Percentiles rank a stretch among this genome's conserved stretches.
phyloP scores from a whole-genome alignment of 305 asterid genomes.

The Fraxinus sp. region DNA sequence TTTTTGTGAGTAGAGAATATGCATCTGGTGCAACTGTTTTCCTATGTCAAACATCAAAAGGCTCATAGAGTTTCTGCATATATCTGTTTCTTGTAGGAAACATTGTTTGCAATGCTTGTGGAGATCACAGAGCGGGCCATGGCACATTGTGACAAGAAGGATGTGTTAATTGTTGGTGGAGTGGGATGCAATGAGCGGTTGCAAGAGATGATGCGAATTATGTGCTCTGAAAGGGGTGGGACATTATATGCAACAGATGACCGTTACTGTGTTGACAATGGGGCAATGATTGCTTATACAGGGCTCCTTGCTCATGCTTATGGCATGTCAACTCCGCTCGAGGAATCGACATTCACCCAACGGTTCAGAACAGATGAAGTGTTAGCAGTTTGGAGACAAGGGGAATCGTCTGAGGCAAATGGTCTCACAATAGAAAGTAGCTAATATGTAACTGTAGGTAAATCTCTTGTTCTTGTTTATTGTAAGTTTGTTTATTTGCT shows the following conservation, averaged over 20 bases:
- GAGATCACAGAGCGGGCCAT: constrained; percentile 97
- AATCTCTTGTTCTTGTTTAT: neutral
- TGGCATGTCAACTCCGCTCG: constrained; percentile 67
- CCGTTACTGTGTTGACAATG: constrained; percentile 89
- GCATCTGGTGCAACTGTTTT: neutral
- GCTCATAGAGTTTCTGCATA: constrained; percentile 5
- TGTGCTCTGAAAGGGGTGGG: constrained; percentile 96
- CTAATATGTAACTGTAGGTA: neutral
- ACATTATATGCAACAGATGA: constrained; percentile 85
- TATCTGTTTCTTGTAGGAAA: constrained; percentile 47
- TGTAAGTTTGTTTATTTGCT: constrained; percentile 7
- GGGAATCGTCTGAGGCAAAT: constrained; percentile 43
- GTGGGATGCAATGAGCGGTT: constrained; percentile 91
- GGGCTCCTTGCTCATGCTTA: constrained; percentile 84
- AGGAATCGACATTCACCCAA: constrained; percentile 91
- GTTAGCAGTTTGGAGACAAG: constrained; percentile 85
- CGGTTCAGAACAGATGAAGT: constrained; percentile 96
- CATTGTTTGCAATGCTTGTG: constrained; percentile 96
- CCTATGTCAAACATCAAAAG: neutral
- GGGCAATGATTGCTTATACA: constrained; percentile 98
- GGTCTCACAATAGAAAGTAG: constrained; percentile 19
- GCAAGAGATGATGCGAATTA: constrained; percentile 90
- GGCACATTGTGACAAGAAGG: constrained; percentile 98
- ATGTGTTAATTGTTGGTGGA: constrained; percentile 94
- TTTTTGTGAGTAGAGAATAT: neutral